phyloP scores from a whole-genome alignment of 805 yeast species.

The Monosporozyma solicola region DNA sequence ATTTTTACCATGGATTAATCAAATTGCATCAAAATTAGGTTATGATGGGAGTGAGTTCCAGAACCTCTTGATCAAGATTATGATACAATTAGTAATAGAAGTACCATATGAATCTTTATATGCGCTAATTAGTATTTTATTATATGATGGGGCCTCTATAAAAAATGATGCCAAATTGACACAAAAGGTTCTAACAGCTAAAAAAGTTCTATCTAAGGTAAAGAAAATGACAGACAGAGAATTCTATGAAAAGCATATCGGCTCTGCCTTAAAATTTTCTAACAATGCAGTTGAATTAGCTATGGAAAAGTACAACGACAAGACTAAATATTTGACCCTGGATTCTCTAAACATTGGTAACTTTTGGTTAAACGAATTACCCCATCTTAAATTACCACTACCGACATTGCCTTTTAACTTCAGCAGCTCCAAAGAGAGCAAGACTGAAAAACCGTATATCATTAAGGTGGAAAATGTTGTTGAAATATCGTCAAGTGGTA shows the following conservation, averaged over 20 bases:
- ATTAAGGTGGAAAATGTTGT: slow-evolving; percentile 37
- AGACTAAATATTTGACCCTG: slow-evolving; percentile 19
- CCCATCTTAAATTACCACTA: slow-evolving; percentile 44
- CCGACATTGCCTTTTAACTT: slow-evolving; percentile 50
- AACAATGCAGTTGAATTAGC: slow-evolving; percentile 45
- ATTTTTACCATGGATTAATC: slow-evolving; percentile 75
- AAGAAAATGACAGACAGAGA: slow-evolving; percentile 16
- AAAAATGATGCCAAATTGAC: slow-evolving; percentile 31
- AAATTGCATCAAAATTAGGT: slow-evolving; percentile 61
- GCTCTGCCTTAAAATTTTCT: slow-evolving; percentile 43
- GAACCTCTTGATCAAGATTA: slow-evolving; percentile 37
- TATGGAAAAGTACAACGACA: slow-evolving; percentile 28
- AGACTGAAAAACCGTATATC: slow-evolving; percentile 42
- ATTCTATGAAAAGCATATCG: slow-evolving; percentile 28
- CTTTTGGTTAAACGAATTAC: slow-evolving; percentile 52
- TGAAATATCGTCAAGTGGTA: slow-evolving; percentile 66
- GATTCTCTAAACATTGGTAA: slow-evolving; percentile 34
- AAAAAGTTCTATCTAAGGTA: slow-evolving; percentile 37
- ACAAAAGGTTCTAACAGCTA: slow-evolving; percentile 46
- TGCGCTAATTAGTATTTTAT: slow-evolving; percentile 47
- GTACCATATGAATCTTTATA: slow-evolving; percentile 74
- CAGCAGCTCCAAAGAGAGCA: slow-evolving; percentile 35
- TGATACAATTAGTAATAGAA: slow-evolving; percentile 38
- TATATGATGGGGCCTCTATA: slow-evolving; percentile 32
- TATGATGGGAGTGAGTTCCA: slow-evolving; percentile 48